Evolutionary conservation across 108 stramenopile species (phyloP).

Genomic region (Pelagomonas calceolata): DNA sequence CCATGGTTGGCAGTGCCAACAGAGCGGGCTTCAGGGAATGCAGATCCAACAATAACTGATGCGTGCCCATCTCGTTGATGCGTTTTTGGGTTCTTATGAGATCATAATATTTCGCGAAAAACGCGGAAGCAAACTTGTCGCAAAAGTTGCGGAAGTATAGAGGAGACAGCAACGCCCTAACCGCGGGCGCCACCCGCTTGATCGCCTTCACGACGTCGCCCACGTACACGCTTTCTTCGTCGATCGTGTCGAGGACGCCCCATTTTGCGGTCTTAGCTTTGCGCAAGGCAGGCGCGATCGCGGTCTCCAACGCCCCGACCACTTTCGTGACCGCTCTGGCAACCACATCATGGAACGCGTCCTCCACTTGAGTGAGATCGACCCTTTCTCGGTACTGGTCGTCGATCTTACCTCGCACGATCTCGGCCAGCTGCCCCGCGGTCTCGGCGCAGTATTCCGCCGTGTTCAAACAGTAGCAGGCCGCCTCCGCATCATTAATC

Average conservation of each 20-base stretch:
- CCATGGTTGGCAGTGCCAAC: constrained; percentile 64
- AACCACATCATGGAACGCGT: constrained; percentile 77
- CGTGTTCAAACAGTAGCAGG: constrained; percentile 88
- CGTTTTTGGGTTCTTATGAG: constrained; percentile 60
- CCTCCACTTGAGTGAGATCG: constrained; percentile 70
- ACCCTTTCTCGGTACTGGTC: constrained; percentile 61
- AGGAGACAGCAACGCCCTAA: constrained; percentile 50
- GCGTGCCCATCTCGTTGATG: constrained; percentile 80
- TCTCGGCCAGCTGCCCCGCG: constrained; percentile 79
- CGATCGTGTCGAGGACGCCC: constrained; percentile 66
- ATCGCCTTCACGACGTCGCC: constrained; percentile 67
- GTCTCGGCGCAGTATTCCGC: constrained; percentile 96
- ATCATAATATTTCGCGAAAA: constrained; percentile 60
- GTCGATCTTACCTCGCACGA: constrained; percentile 80
- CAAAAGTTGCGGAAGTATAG: constrained; percentile 84
- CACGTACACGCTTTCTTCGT: constrained; percentile 85
- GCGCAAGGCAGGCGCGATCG: constrained; percentile 61
- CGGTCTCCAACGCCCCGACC: constrained; percentile 63
- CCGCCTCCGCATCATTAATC: constrained; percentile 66
- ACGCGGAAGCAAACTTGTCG: constrained; percentile 80
- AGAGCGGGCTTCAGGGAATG: constrained; percentile 86
- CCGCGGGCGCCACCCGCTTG: constrained; percentile 53
- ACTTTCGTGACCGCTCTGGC: constrained; percentile 75
- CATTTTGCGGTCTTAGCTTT: constrained; percentile 67
- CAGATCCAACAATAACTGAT: constrained; percentile 93